These are phyloP conservation scores for Wickerhamiella brachini DNA, from an alignment of 805 yeast species.

Conservation along the genomic window DNA sequence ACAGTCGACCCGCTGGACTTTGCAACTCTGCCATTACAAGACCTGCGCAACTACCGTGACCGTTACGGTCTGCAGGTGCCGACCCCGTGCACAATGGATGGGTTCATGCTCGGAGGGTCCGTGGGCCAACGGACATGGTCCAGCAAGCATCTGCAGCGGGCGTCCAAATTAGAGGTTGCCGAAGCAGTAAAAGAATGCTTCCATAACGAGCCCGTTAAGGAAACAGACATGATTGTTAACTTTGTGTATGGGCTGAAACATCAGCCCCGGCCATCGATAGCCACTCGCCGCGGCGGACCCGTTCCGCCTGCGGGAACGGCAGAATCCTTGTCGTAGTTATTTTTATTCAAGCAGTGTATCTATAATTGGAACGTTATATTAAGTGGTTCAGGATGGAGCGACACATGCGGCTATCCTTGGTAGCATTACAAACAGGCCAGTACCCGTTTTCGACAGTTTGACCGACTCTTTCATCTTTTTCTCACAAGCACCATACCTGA, in stretches of 20 bases:
- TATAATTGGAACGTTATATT: too few relatives aligned
- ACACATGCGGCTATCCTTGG: too few relatives aligned
- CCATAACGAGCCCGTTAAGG: conserved; percentile 43
- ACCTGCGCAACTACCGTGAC: conserved; percentile 57
- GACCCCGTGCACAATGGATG: conserved; percentile 51
- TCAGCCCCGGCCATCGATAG: conserved; percentile 1
- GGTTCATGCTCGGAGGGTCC: conserved; percentile 54
- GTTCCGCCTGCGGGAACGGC: neutral
- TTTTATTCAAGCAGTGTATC: too few relatives aligned
- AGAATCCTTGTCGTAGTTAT: neutral
- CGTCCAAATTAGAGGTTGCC: conserved; percentile 48
- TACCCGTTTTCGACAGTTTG: too few relatives aligned
- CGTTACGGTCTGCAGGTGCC: conserved; percentile 42
- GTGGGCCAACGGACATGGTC: conserved; percentile 57
- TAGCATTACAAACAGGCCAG: too few relatives aligned
- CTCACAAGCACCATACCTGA: too few relatives aligned
- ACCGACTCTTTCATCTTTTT: too few relatives aligned
- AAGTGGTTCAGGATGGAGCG: too few relatives aligned
- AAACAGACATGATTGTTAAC: conserved; percentile 75
- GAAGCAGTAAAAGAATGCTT: conserved; percentile 57
- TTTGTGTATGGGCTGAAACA: conserved; percentile 76
- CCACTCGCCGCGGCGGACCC: neutral
- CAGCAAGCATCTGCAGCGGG: conserved; percentile 29
- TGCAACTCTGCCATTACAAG: conserved; percentile 41
- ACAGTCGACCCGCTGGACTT: conserved; percentile 38